Conservation (phyloP, 345 rosid species). For the Melastoma malabathricum region DNA sequence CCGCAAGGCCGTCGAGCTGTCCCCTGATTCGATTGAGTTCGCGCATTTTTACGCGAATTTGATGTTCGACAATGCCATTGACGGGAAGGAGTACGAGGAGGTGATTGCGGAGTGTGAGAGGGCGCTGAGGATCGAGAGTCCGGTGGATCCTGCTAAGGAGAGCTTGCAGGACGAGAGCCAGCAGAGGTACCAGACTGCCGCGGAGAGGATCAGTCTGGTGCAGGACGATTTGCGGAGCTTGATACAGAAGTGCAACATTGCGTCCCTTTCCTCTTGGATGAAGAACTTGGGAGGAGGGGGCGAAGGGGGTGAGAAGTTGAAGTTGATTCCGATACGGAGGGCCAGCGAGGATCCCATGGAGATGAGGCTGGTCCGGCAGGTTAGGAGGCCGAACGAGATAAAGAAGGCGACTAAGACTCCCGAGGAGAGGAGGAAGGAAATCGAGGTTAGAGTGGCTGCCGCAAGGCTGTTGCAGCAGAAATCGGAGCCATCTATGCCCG, state of each 20-base stretch:
- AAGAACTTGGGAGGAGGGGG: constrained; percentile 66
- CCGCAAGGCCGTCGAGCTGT: constrained; percentile 51
- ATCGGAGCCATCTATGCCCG: constrained; percentile 29
- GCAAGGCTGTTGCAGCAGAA: constrained; percentile 80
- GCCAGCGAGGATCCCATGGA: constrained; percentile 87
- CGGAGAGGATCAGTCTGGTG: constrained; percentile 65
- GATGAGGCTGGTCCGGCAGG: constrained; percentile 40
- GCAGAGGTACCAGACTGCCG: constrained; percentile 54
- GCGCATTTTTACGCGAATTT: constrained; percentile 76
- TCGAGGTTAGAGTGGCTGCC: constrained; percentile 94
- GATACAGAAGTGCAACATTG: constrained; percentile 60
- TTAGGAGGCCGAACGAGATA: constrained; percentile 84
- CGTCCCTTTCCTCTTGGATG: constrained; percentile 75
- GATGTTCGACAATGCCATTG: constrained; percentile 69
- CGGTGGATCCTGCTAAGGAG: constrained; percentile 85
- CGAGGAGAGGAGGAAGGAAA: constrained; percentile 87
- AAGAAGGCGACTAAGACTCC: constrained; percentile 82
- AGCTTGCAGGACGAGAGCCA: constrained; percentile 76
- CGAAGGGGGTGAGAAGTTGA: constrained; percentile 33
- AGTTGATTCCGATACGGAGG: constrained; percentile 60
- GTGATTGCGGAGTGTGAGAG: constrained; percentile 75
- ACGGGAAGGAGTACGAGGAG: constrained; percentile 72
- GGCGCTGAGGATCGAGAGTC: constrained; percentile 57
- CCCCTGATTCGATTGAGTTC: constrained; percentile 71
- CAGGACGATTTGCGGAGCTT: constrained; percentile 62